A percentile compares a stretch with the other conserved stretches of the same genome.
Conservation (phyloP, 2,329 filamentous ascomycete species). For the Capronia americana region DNA sequence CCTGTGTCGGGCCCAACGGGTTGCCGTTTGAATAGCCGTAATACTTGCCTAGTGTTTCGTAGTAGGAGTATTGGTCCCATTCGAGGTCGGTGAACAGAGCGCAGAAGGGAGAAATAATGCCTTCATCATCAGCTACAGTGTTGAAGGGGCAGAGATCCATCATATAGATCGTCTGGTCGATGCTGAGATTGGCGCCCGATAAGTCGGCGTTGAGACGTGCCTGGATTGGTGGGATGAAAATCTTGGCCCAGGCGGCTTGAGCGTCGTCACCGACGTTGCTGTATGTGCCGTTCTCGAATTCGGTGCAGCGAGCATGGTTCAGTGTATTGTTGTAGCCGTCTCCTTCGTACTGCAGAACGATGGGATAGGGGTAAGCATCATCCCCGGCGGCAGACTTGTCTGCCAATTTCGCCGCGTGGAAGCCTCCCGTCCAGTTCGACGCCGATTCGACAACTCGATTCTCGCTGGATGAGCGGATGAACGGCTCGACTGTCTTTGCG, state of each 20-base stretch:
- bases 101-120: slow-evolving; percentile 15
- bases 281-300: slow-evolving; percentile 16
- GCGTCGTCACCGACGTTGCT: slow-evolving; percentile 7
- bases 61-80: slow-evolving; percentile 16
- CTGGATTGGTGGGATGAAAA: slow-evolving; percentile 15
- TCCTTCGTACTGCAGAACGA: slow-evolving; percentile 17
- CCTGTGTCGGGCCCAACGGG: slow-evolving; percentile 17
- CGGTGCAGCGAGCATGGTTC: slow-evolving; percentile 17
- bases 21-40: slow-evolving; percentile 20
- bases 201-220: slow-evolving; percentile 9
- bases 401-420: slow-evolving; percentile 3
- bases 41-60: slow-evolving; percentile 19
- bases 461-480: slow-evolving; percentile 18
- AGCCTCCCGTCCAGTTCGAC: slow-evolving; percentile 14
- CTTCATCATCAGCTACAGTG: slow-evolving; percentile 12
- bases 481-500: slow-evolving; percentile 9
- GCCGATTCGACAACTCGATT: slow-evolving; percentile 19
- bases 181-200: slow-evolving; percentile 12
- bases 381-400: slow-evolving; percentile 13
- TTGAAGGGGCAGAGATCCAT: slow-evolving; percentile 22
- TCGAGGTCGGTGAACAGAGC: slow-evolving; percentile 16
- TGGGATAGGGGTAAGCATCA: slow-evolving; percentile 2
- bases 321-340: slow-evolving; percentile 15
- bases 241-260: slow-evolving; percentile 8
- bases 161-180: slow-evolving; percentile 15